phyloP scores from a whole-genome alignment of 2,329 filamentous ascomycete genomes.

The Pseudogymnoascus sp. region DNA sequence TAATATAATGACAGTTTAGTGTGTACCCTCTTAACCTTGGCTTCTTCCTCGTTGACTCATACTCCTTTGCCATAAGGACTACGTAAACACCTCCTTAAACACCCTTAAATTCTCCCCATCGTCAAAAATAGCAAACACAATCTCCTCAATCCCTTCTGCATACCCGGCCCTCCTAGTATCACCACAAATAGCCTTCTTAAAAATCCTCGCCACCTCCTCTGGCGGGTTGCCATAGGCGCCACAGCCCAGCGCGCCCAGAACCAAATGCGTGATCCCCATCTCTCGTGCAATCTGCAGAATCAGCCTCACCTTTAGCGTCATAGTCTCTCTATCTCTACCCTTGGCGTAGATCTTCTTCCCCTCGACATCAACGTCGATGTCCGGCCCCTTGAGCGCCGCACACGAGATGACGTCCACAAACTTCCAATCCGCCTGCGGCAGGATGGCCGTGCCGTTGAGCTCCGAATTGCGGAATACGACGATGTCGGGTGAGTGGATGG shows the following conservation, averaged over 20 bases:
- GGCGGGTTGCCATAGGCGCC: conserved; percentile 58
- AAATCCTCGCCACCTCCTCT: conserved; percentile 53
- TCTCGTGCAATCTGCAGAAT: conserved; percentile 36
- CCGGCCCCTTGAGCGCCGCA: conserved; percentile 17
- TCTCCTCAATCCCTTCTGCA: conserved; percentile 52
- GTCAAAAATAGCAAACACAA: conserved; percentile 57
- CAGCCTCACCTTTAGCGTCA: conserved; percentile 23
- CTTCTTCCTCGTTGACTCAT: neutral
- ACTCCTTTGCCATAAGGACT: conserved; percentile 13
- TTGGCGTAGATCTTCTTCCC: conserved; percentile 17
- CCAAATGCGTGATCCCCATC: conserved; percentile 46
- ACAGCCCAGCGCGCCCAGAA: conserved; percentile 62
- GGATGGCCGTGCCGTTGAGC: conserved; percentile 32
- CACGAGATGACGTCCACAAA: conserved; percentile 22
- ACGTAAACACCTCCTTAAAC: conserved; percentile 36
- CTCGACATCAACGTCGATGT: conserved; percentile 9
- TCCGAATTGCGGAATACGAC: conserved; percentile 48
- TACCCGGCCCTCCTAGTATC: conserved; percentile 51
- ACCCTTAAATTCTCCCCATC: conserved; percentile 41
- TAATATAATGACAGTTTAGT: neutral
- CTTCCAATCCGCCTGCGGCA: conserved; percentile 30
- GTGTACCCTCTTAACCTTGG: neutral
- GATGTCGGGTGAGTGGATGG: conserved; percentile 52
- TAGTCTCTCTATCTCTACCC: conserved; percentile 21
- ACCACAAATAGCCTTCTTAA: conserved; percentile 47